Base-by-base conservation (phyloP, 2,329 filamentous ascomycete species). In the Volutella citrinella region DNA sequence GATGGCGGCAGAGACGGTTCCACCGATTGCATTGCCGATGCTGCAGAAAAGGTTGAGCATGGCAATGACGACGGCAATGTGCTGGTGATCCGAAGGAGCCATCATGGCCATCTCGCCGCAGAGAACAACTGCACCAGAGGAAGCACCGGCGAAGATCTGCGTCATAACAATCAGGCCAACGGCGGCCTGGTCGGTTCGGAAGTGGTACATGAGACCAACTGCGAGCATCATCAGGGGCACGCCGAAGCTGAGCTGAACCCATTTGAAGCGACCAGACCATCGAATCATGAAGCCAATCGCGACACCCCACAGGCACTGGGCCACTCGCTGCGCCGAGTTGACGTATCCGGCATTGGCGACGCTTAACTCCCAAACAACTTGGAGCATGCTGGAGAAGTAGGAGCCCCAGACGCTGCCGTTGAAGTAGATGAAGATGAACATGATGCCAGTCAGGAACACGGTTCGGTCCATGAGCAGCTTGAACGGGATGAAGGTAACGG, bases 401-500 rank as follows among this genome's bases (percentile, higher is more conserved):
- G 62, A 62, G 45, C 69, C 66, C 67, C 69, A 70, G 40, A 55
- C 52, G 43, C 66, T 72, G 48, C 66, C 72, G 39, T 59, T 63
- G 31, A 67, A 54, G 45, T 69, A 71, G 11, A 68, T 49, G 20
- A 59, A 54, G 6, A 47, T 50, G 1, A 59, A 49, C 4, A 71
- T 52, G 30, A 61, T 30, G 42, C 67, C 73, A 10, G 72, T 64
- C 3, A 71, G 72, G 10, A 72, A 45, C 21, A 74, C 64, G 7
- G 70, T 76, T 17, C 65, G 66, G 42, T 72, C 63, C 11, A 60
- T 59, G 46, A 78, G 61, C 32, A 80, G 58, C 25, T 61, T 47
- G 52, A 69, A 76, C 0, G 70, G 75, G 12, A 84, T 64, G 54
- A 83, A 74, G n/a, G 72, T 72, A 23, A 74, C 69, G 0, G 65